These are phyloP conservation scores for Pascua sp. DNA, from an alignment of 1,284 basidiomycete genomes.

Conservation along the genomic window DNA sequence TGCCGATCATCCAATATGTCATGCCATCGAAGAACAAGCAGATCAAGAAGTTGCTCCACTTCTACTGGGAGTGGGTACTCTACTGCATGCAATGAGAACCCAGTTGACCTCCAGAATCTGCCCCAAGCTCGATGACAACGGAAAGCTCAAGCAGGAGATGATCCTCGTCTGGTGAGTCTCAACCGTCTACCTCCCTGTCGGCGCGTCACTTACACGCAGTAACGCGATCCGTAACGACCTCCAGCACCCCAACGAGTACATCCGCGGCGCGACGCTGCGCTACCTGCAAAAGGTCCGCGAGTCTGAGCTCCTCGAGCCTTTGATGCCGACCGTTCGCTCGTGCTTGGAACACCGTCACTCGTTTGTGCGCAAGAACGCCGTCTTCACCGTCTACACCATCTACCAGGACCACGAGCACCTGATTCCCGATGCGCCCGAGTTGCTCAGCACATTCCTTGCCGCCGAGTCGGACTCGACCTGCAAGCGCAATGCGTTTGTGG, in stretches of 20 bases:
- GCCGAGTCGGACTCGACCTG: slow-evolving; percentile 95
- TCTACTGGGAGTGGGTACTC: slow-evolving; percentile 81
- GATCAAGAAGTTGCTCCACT: slow-evolving; percentile 96
- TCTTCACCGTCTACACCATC: slow-evolving; percentile 92
- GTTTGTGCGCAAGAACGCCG: slow-evolving; percentile 97
- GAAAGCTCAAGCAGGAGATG: slow-evolving; percentile 99
- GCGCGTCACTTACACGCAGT: slow-evolving; percentile 51
- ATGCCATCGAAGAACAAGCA: slow-evolving; percentile 94
- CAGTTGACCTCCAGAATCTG: slow-evolving; percentile 59
- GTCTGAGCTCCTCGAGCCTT: slow-evolving; percentile 89
- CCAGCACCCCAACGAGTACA: slow-evolving; percentile 99
- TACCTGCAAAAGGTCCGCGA: slow-evolving; percentile 97
- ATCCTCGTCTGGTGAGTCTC: slow-evolving; percentile 88
- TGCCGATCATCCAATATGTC: slow-evolving; percentile 98
- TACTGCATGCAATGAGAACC: neutral
- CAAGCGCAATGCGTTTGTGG: slow-evolving; percentile 95
- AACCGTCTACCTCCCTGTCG: neutral
- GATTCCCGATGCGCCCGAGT: slow-evolving; percentile 93
- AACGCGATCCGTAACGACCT: slow-evolving; percentile 98
- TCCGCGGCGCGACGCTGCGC: slow-evolving; percentile 92
- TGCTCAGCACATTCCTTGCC: slow-evolving; percentile 95
- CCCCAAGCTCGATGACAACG: slow-evolving; percentile 94
- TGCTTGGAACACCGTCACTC: slow-evolving; percentile 98
- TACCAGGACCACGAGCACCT: slow-evolving; percentile 91
- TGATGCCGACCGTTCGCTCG: slow-evolving; percentile 86